phyloP scores from a whole-genome alignment of 305 asterid genomes.

The Fraxinus albicans region DNA sequence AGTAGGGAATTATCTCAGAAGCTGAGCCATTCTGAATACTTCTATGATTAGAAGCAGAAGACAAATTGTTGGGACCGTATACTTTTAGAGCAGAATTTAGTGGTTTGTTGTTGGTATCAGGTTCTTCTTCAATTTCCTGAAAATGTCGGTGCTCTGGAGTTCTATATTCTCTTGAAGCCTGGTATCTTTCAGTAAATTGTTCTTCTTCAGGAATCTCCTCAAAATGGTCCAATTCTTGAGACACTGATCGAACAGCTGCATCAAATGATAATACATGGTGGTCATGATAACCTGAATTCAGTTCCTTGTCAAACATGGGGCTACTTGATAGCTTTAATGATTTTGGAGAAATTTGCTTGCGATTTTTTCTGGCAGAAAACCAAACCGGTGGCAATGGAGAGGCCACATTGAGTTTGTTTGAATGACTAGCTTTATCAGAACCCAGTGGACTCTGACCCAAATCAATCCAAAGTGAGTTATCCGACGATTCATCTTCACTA shows the following conservation, averaged over 20 bases:
- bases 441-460: constrained; percentile 84
- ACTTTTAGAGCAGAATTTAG: constrained; percentile 25
- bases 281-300: constrained; percentile 41
- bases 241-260: constrained; percentile 82
- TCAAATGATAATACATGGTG: constrained; percentile 68
- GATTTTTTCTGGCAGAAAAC: constrained; percentile 67
- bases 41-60: constrained; percentile 16
- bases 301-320: constrained; percentile 59
- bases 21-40: constrained; percentile 45
- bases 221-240: constrained; percentile 77
- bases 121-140: constrained; percentile 70
- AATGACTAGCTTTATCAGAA: constrained; percentile 57
- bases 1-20: constrained; percentile 44
- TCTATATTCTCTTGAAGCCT: constrained; percentile 17
- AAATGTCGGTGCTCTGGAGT: constrained; percentile 27
- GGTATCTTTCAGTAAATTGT: constrained; percentile 32
- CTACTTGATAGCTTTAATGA: constrained; percentile 55
- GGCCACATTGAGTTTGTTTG: constrained; percentile 48
- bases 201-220: constrained; percentile 65
- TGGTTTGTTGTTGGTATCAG: constrained; percentile 33
- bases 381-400: constrained; percentile 87
- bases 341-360: constrained; percentile 64
- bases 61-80: constrained; percentile 16
- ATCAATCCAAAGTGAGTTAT: constrained; percentile 92
- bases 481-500: constrained; percentile 93